Base-by-base conservation (phyloP, 164 flowering plant species). In the Aristolochia californica region DNA sequence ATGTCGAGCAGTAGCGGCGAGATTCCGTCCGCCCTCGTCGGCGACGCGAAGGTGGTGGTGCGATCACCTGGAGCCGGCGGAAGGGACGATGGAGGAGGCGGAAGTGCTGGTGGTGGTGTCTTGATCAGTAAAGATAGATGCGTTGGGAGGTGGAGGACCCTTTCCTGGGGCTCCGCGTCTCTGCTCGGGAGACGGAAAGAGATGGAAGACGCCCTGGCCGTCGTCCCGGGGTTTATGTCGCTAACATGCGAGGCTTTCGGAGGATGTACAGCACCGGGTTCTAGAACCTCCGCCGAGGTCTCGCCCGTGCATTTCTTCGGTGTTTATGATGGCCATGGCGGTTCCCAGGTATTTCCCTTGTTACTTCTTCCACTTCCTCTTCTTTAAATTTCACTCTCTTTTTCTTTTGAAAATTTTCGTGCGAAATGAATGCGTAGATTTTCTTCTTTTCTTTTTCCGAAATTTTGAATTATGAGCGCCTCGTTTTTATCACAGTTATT, bases 291-390 rank as follows among this genome's bases (percentile, higher is more conserved):
- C 61, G 50, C 18, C 2, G 77, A 77, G 67, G 66, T 74, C 67
- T 74, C 79, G 25, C 83, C 84, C 14, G 67, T 80, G 23, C 83
- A 80, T 70, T 83, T 86, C 80, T 83, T 86, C 70, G 87, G 85
- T 51, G 89, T 86, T 16, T 86, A 76, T 68, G 94, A 86, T 53
- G 94, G 94, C n/a, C 94, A 86, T 28, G 94, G 94, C 12, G 94
- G 94, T 48, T 69, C 81, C 58, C 87, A 86, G 89, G 94, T 86
- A 57, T 27, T 40, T 45, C 43, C 47, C 21, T 27, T 17, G 22
- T 18, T 12, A 1, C 43, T 56, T 20, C 16, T 30, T 25, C 21
- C 44, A 14, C 60, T 44, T 57, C 30, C 12, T 55, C 24, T 56
- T 13, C 16, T 27, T 34, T 30, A 26, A 13, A 26, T 55, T 55